Evolutionary conservation across 305 asterid genomes (phyloP).

Genomic region (Plantago rigida): DNA sequence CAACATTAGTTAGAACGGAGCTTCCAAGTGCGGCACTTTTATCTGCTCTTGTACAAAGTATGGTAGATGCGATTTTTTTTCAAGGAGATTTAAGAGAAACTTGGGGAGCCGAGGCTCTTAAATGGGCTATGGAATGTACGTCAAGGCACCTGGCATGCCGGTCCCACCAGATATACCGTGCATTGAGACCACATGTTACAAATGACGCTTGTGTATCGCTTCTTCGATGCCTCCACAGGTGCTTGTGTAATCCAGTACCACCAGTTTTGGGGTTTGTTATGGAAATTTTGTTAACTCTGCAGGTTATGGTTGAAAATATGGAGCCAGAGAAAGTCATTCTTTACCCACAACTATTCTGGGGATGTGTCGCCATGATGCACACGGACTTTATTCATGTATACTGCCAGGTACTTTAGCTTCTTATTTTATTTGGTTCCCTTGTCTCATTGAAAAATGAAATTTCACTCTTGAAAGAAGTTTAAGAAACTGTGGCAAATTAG

Average conservation of each 20-base stretch:
- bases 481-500: neutral
- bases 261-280: constrained; percentile 84
- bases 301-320: constrained; percentile 99
- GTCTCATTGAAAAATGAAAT: too few species aligned
- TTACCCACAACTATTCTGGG: constrained; percentile 99
- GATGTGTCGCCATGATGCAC: constrained; percentile 99
- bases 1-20: constrained; percentile 70
- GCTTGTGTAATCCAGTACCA: constrained; percentile 87
- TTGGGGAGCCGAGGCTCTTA: constrained; percentile 96
- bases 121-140: constrained; percentile 99
- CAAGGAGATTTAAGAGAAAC: constrained; percentile 99
- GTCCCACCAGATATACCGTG: constrained; percentile 97
- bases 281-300: constrained; percentile 91
- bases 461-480: too few species aligned
- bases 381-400: constrained; percentile 91
- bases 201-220: constrained; percentile 94
- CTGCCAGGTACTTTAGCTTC: constrained; percentile 91
- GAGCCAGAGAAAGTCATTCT: constrained; percentile 94
- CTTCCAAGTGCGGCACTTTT: constrained; percentile 95
- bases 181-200: constrained; percentile 80
- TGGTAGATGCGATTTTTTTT: constrained; percentile 97
- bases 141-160: constrained; percentile 98
- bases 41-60: constrained; percentile 97
- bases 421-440: constrained; percentile 12
- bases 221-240: constrained; percentile 90